These are phyloP conservation scores for Trametes coccinea DNA, from an alignment of 768 basidiomycete species.

Conservation along the genomic window DNA sequence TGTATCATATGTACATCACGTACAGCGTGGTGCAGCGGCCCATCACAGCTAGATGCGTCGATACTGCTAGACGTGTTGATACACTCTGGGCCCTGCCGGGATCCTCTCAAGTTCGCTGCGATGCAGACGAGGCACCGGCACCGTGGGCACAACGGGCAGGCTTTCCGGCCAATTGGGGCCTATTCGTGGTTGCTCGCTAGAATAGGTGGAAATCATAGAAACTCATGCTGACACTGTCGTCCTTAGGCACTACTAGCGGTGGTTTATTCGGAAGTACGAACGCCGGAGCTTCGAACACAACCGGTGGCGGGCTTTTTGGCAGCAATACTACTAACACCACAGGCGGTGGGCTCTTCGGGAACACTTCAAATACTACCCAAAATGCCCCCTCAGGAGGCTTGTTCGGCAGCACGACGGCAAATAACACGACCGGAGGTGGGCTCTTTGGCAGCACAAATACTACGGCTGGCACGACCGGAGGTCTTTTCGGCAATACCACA, in stretches of 20 bases:
- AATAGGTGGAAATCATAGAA: no score
- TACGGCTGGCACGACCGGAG: slow-evolving; percentile 12
- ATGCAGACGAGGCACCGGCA: no score
- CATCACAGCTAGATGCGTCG: no score
- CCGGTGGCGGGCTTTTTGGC: slow-evolving; percentile 27
- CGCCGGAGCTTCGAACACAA: background rate
- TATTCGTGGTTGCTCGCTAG: no score
- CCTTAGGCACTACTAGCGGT: slow-evolving; percentile 12
- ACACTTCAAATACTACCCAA: slow-evolving; percentile 10
- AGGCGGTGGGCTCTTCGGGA: slow-evolving; percentile 23
- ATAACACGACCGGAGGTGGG: slow-evolving; percentile 15
- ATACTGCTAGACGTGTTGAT: no score
- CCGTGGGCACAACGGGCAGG: no score
- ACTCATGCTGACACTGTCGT: background rate
- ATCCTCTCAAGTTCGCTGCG: no score
- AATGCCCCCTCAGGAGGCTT: slow-evolving; percentile 20
- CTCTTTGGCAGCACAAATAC: slow-evolving; percentile 28
- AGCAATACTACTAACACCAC: slow-evolving; percentile 19
- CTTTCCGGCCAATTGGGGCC: no score
- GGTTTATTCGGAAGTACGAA: slow-evolving; percentile 32
- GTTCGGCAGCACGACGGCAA: slow-evolving; percentile 27
- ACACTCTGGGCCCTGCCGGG: no score
- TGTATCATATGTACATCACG: no score
- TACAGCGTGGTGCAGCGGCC: no score
- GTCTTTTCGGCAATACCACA: slow-evolving; percentile 22